Evolutionary conservation across 2,329 filamentous ascomycete genomes (phyloP).

Genomic region (Ophiostoma pallidulum): DNA sequence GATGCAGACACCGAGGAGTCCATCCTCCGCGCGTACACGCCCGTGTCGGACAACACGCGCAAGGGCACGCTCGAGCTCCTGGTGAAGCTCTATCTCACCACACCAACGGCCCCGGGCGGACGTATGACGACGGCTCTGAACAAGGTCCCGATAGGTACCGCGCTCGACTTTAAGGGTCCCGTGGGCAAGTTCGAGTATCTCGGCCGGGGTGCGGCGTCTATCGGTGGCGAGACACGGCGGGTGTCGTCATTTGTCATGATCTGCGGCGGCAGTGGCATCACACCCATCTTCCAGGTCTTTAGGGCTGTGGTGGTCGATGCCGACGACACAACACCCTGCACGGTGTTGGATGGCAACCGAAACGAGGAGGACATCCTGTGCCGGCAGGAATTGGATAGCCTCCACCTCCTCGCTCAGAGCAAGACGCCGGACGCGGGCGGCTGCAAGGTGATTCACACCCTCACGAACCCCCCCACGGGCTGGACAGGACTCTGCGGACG

Average conservation of each 20-base stretch:
- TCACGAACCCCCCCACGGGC: constrained; percentile 51
- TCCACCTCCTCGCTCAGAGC: background rate
- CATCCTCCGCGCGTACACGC: constrained; percentile 81
- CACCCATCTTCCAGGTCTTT: constrained; percentile 81
- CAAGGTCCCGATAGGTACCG: constrained; percentile 58
- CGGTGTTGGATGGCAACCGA: constrained; percentile 72
- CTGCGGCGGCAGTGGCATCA: constrained; percentile 80
- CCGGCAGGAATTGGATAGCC: constrained; percentile 47
- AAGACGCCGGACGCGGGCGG: constrained; percentile 37
- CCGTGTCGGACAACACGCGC: constrained; percentile 55
- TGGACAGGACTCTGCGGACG: constrained; percentile 64
- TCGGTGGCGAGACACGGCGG: constrained; percentile 52
- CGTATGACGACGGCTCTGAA: constrained; percentile 78
- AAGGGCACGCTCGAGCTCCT: constrained; percentile 63
- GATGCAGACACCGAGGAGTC: constrained; percentile 61
- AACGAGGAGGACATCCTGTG: constrained; percentile 75
- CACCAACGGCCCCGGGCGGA: constrained; percentile 55
- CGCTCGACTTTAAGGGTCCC: constrained; percentile 79
- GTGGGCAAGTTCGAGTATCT: constrained; percentile 78
- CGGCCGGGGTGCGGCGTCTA: constrained; percentile 59
- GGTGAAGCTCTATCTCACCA: constrained; percentile 61
- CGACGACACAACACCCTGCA: constrained; percentile 55
- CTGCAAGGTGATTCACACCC: constrained; percentile 52
- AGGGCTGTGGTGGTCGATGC: constrained; percentile 60
- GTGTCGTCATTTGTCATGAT: constrained; percentile 67